Percentiles rank a stretch among this genome's conserved stretches.
Evolutionary conservation across 371 early-diverging fungal genomes (phyloP).

Genomic region (Apophysomyces elegans): DNA sequence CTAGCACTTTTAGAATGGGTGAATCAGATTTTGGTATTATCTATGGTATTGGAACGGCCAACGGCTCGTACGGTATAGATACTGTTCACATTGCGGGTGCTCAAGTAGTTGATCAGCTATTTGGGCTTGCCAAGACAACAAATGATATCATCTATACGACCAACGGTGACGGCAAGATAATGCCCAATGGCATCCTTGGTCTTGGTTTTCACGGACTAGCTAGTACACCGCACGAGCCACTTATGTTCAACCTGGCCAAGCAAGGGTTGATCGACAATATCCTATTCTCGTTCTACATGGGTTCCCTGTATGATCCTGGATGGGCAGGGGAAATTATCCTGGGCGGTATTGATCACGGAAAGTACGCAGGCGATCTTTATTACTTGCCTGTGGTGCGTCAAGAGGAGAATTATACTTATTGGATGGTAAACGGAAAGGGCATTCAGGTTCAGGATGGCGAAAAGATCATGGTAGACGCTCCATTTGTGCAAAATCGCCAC

Average conservation of each 20-base stretch:
- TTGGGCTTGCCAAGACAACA: slow-evolving; percentile 56
- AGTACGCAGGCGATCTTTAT: slow-evolving; percentile 22
- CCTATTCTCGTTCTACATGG: slow-evolving; percentile 45
- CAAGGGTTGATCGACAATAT: slow-evolving; percentile 37
- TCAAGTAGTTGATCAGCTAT: slow-evolving; percentile 51
- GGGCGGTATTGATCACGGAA: slow-evolving; percentile 53
- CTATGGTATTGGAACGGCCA: slow-evolving; percentile 65
- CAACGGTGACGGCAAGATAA: slow-evolving; percentile 21
- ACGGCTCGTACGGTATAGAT: slow-evolving; percentile 62
- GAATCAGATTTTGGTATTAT: slow-evolving; percentile 54
- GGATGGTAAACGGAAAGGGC: slow-evolving; percentile 29
- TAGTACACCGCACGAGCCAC: slow-evolving; percentile 23
- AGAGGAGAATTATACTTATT: slow-evolving; percentile 22
- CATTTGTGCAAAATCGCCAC: slow-evolving; percentile 12
- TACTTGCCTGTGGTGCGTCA: slow-evolving; percentile 17
- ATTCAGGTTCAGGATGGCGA: slow-evolving; percentile 14
- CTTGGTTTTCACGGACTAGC: slow-evolving; percentile 33
- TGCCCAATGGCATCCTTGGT: slow-evolving; percentile 38
- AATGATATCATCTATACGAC: slow-evolving; percentile 53
- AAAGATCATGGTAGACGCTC: neutral
- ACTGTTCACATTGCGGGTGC: slow-evolving; percentile 50
- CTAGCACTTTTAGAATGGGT: slow-evolving; percentile 50
- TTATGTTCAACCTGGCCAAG: slow-evolving; percentile 34
- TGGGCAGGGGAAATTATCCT: slow-evolving; percentile 57
- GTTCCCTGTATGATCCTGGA: slow-evolving; percentile 19